phyloP scores from a whole-genome alignment of 345 rosid genomes.

The Linum lewisii region DNA sequence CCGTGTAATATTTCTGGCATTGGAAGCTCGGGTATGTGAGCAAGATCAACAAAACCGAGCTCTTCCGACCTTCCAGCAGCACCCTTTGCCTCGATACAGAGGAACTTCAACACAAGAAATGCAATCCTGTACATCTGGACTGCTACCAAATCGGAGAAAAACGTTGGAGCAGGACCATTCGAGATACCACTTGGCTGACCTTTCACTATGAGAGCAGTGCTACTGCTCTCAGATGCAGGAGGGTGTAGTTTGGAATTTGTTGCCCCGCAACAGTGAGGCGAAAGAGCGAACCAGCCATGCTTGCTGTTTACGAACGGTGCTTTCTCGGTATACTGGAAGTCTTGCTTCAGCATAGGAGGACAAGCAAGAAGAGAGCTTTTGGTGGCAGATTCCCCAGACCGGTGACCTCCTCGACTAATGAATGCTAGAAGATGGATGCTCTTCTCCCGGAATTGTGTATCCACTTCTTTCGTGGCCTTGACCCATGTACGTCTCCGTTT shows the following conservation, averaged over 20 bases:
- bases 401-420: constrained; percentile 65
- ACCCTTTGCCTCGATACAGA: constrained; percentile 75
- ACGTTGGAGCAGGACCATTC: constrained; percentile 38
- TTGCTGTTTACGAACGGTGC: constrained; percentile 50
- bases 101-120: constrained; percentile 65
- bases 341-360: constrained; percentile 56
- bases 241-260: constrained; percentile 28
- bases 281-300: constrained; percentile 78
- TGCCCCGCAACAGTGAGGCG: constrained; percentile 55
- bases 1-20: constrained; percentile 92
- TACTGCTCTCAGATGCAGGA: constrained; percentile 25
- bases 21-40: constrained; percentile 89
- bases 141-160: constrained; percentile 70
- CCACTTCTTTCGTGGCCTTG: constrained; percentile 62
- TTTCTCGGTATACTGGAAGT: constrained; percentile 49
- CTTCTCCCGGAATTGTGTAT: constrained; percentile 70
- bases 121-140: constrained; percentile 68
- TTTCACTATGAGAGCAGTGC: constrained; percentile 33
- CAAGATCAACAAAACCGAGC: constrained; percentile 74
- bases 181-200: constrained; percentile 36
- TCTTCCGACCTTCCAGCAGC: constrained; percentile 81
- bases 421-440: constrained; percentile 79
- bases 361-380: constrained; percentile 41
- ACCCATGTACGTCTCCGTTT: constrained; percentile 63
- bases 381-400: constrained; percentile 44